Evolutionary conservation across 2,329 filamentous ascomycete species (phyloP), one percentile per base, ranked within the genome.

Genomic region (Stemphylium beticola): DNA sequence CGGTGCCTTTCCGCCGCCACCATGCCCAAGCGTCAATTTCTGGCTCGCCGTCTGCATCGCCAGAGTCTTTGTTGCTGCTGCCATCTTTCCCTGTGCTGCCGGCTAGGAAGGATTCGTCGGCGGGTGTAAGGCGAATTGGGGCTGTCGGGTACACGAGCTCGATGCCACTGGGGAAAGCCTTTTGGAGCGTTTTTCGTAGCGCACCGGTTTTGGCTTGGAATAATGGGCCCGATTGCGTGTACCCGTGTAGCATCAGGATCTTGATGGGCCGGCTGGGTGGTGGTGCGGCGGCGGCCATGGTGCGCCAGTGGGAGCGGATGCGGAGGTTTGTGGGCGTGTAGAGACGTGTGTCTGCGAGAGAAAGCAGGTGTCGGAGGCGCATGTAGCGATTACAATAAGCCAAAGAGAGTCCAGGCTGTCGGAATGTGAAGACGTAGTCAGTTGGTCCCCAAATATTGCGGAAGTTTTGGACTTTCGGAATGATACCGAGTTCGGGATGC

Each of bases 171-270:
- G 85, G 83, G 60, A 97, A 89, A 24, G 85, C 79, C 71, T 96
- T 96, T 57, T 81, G 76, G 53, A 97, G 83, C 49, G 88, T 81
- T 76, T 97, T 96, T 66, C 92, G 86, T 1, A 97, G 81, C 10
- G 91, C 91, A 74, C 92, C 90, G 40, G 91, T 96, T 79, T 97
- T 97, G 74, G 88, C 85, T 73, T 86, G 88, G 84, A 97, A 97
- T 60, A 92, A 81, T 4, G 87, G 77, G 4, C 93, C 92, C 24
- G 91, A 96, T 81, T 98, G 93, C 7, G 93, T 96, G 83, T 87
- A 97, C 76, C 93, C 90, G 66, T 82, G 80, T 11, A 82, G 76
- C 79, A 81, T 81, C 55, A 82, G 74, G 56, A 82, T 73, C 45
- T 77, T 77, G 55, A 82, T 72, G 31, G 74, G 72, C 12, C 64